phyloP scores from a whole-genome alignment of 305 asterid genomes.

The Fraxinus greggii region DNA sequence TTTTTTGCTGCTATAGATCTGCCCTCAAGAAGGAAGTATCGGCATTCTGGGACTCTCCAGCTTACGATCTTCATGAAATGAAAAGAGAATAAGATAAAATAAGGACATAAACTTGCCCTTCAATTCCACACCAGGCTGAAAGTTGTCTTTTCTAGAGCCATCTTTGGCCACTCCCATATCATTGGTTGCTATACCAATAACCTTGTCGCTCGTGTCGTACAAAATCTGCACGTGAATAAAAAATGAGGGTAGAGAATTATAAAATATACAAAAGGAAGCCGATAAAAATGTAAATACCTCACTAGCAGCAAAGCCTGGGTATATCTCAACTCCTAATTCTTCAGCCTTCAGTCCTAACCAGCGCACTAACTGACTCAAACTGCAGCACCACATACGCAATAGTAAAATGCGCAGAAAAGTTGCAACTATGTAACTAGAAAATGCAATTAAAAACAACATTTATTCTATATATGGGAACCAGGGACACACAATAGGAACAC shows the following conservation, averaged over 20 bases:
- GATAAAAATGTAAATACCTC: conserved; percentile 54
- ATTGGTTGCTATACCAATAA: conserved; percentile 90
- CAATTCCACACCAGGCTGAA: conserved; percentile 89
- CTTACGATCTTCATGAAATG: conserved; percentile 5
- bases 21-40: background rate
- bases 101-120: conserved; percentile 55
- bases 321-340: conserved; percentile 94
- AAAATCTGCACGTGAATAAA: conserved; percentile 51
- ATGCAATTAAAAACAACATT: background rate
- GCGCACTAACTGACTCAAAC: conserved; percentile 90
- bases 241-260: conserved; percentile 23
- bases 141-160: conserved; percentile 77
- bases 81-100: conserved; percentile 9
- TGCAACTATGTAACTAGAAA: conserved; percentile 6
- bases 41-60: conserved; percentile 1
- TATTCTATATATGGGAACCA: background rate
- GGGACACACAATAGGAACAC: conserved; percentile 10
- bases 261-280: conserved; percentile 8
- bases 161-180: conserved; percentile 97
- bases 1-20: background rate
- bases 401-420: conserved; percentile 26
- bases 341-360: conserved; percentile 97
- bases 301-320: conserved; percentile 98
- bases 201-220: conserved; percentile 59
- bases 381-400: conserved; percentile 38